These are phyloP conservation scores for Euryodendron excelsum DNA, from an alignment of 148 eudicot genomes.

Conservation along the genomic window DNA sequence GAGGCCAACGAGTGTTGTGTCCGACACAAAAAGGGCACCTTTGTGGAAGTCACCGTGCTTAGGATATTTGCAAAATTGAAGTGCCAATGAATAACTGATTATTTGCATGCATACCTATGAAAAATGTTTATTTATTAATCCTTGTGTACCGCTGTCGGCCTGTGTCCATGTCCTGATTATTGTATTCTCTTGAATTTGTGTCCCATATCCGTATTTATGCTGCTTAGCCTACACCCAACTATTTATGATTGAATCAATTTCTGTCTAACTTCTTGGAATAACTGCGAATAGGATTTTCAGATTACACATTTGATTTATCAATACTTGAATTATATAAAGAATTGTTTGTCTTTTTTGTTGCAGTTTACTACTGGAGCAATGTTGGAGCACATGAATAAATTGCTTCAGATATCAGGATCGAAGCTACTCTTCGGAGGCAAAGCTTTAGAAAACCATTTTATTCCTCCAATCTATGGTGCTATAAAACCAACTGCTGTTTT, in stretches of 20 bases:
- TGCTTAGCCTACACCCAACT: neutral
- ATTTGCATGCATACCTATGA: too few species aligned
- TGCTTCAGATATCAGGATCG: conserved; percentile 83
- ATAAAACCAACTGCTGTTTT: conserved; percentile 90
- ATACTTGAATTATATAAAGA: neutral
- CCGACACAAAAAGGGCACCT: too few species aligned
- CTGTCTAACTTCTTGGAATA: neutral
- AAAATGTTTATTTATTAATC: too few species aligned
- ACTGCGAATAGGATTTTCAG: neutral
- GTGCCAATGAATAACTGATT: too few species aligned
- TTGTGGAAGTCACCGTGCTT: too few species aligned
- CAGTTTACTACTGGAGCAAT: conserved; percentile 89
- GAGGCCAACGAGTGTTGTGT: too few species aligned
- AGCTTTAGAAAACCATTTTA: conserved; percentile 71
- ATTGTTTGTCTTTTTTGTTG: conserved; percentile 13
- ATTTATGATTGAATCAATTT: neutral
- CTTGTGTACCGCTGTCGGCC: too few species aligned
- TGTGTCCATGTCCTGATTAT: neutral
- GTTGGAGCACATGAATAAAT: conserved; percentile 66
- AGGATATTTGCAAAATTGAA: too few species aligned
- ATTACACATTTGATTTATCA: neutral
- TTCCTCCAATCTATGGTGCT: conserved; percentile 87
- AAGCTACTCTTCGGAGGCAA: conserved; percentile 86
- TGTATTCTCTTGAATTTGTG: neutral
- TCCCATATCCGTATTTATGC: neutral